phyloP scores from a whole-genome alignment of 495 filamentous ascomycete genomes.

The Penicillium subrubescens region DNA sequence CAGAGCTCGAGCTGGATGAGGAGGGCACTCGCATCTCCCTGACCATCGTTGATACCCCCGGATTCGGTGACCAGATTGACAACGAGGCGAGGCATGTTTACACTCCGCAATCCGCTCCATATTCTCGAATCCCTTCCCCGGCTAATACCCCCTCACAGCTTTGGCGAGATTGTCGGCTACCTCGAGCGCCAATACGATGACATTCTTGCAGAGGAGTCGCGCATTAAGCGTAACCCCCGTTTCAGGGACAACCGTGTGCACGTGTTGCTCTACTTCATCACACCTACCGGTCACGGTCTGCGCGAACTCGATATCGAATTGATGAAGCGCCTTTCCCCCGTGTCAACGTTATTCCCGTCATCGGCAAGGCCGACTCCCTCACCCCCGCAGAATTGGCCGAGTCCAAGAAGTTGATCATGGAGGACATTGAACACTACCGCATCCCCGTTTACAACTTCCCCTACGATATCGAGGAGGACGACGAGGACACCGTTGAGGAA shows the following conservation, averaged over 20 bases:
- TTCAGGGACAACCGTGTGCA: slow-evolving; percentile 99
- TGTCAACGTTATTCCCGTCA: slow-evolving; percentile 98
- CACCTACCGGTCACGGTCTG: slow-evolving; percentile 95
- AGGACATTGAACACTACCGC: slow-evolving; percentile 99
- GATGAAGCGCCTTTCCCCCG: slow-evolving; percentile 97
- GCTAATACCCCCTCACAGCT: slow-evolving; percentile 58
- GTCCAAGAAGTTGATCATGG: slow-evolving; percentile 99
- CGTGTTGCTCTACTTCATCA: slow-evolving; percentile 98
- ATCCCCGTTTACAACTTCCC: slow-evolving; percentile 99
- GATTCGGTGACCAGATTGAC: slow-evolving; percentile 98
- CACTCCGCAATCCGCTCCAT: slow-evolving; percentile 4
- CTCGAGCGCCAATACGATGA: slow-evolving; percentile 99
- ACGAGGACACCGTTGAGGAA: slow-evolving; percentile 98
- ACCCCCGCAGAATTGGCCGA: slow-evolving; percentile 96
- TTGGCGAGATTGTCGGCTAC: slow-evolving; percentile 95
- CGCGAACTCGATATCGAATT: slow-evolving; percentile 98
- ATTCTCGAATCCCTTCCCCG: background rate
- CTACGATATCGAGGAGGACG: slow-evolving; percentile 99
- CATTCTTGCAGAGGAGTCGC: slow-evolving; percentile 97
- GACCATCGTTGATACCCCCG: slow-evolving; percentile 97
- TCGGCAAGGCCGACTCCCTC: slow-evolving; percentile 96
- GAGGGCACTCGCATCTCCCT: slow-evolving; percentile 97
- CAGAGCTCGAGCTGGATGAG: slow-evolving; percentile 95
- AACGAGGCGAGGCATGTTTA: slow-evolving; percentile 88
- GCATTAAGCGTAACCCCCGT: slow-evolving; percentile 99